Evolutionary conservation across 2,329 filamentous ascomycete species (phyloP), one percentile per base, ranked within the genome.

Genomic region (Calonectria naviculata): DNA sequence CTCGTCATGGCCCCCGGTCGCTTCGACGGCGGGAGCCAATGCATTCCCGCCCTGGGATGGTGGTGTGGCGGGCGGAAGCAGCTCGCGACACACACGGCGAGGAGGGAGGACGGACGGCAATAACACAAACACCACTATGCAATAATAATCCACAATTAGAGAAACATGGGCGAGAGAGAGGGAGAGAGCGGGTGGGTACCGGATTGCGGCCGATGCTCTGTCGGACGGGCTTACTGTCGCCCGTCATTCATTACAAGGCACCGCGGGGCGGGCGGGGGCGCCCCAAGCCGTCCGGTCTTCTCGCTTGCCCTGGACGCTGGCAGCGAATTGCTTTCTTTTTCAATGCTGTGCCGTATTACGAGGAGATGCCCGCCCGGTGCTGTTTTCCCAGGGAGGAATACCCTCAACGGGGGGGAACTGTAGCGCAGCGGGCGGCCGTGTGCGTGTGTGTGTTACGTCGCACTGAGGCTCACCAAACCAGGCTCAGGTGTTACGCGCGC

Each of bases 291-390:
- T 72, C 70, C 49, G 65, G 44, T 67, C 56, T 44, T 65, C 73
- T 78, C 77, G 77, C 77, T 78, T 78, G 72, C 67, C 74, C 73
- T 67, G 68, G 71, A 68, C 69, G 73, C 63, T 64, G 61, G 56
- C 68, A 74, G 72, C 72, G 74, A 78, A 77, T 78, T 78, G 73
- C 75, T 74, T 72, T 73, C 68, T 74, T 69, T 60, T 63, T 24
- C 21, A 56, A 47, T 47, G 46, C 75, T 71, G 72, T 21, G 75
- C 72, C 71, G 73, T 76, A 75, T 49, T 70, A 72, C 74, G 56
- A 65, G 31, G 66, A 58, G 49, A 68, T 70, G 52, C 68, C 60
- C 69, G 56, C 67, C 68, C 72, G 60, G 66, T 60, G 42, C 44
- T 67, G 65, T 67, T 65, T 61, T 29, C 34, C 58, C 34, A 49